phyloP scores from a whole-genome alignment of 1,284 basidiomycete species.

The Jaminaea rosea region DNA sequence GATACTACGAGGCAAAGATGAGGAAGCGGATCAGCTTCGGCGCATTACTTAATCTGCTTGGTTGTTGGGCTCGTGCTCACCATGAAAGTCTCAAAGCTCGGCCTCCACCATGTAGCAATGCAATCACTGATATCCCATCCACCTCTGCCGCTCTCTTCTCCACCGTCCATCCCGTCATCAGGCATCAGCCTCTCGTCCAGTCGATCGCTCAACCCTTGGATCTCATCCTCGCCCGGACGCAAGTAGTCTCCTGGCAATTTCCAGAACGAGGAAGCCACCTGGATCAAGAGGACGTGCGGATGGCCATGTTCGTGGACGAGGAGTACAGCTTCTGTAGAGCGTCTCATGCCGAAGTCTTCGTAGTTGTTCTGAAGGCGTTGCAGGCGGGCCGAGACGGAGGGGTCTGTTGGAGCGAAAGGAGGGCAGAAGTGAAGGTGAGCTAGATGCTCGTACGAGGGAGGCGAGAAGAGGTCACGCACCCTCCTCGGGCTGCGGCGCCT shows the following conservation, averaged over 20 bases:
- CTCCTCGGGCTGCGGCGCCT: slow-evolving; percentile 92
- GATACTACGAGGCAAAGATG: slow-evolving; percentile 59
- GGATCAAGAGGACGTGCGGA: slow-evolving; percentile 83
- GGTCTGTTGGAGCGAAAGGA: too few species aligned
- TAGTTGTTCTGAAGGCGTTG: slow-evolving; percentile 71
- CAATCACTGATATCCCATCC: slow-evolving; percentile 91
- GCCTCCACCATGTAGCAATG: slow-evolving; percentile 91
- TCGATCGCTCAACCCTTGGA: slow-evolving; percentile 74
- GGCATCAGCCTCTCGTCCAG: slow-evolving; percentile 63
- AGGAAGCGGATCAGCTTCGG: not conserved
- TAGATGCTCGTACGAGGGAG: too few species aligned
- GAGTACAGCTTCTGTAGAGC: slow-evolving; percentile 90
- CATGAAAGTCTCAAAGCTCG: slow-evolving; percentile 97
- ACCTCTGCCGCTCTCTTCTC: slow-evolving; percentile 8
- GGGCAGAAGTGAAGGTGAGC: too few species aligned
- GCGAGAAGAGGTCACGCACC: too few species aligned
- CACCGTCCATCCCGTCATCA: slow-evolving; percentile 13
- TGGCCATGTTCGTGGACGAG: slow-evolving; percentile 65
- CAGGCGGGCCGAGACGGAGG: slow-evolving; percentile 62
- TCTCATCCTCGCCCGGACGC: slow-evolving; percentile 86
- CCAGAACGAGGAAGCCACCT: slow-evolving; percentile 54
- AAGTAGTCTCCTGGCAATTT: slow-evolving; percentile 80
- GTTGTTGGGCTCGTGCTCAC: slow-evolving; percentile 52
- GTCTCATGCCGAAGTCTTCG: slow-evolving; percentile 83
- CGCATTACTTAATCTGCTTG: not conserved